A percentile compares a stretch with the other conserved stretches of the same genome.
Conservation (phyloP, 2,329 filamentous ascomycete species). For the Verticillium nonalfalfae region DNA sequence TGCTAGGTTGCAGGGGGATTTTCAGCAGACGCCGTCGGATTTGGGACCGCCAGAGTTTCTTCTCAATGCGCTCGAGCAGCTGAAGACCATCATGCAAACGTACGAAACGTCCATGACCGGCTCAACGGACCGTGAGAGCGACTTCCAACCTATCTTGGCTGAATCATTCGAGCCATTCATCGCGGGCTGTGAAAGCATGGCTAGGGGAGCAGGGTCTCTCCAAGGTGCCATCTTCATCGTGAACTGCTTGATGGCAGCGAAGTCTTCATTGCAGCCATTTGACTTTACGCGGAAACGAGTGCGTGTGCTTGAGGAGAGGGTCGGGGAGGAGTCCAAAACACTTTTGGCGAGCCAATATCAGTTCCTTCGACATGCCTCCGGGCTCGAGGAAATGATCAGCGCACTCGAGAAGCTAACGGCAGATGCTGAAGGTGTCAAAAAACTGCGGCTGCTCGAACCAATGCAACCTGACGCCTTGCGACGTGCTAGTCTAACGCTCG, state of each 20-base stretch:
- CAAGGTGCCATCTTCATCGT: constrained; percentile 62
- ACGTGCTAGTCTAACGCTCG: constrained; percentile 67
- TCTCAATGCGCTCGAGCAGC: constrained; percentile 69
- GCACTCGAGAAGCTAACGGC: constrained; percentile 37
- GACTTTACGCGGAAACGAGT: constrained; percentile 56
- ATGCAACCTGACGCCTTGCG: constrained; percentile 58
- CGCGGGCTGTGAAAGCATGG: constrained; percentile 64
- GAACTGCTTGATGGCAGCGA: constrained; percentile 62
- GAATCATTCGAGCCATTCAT: constrained; percentile 86
- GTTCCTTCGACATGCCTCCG: constrained; percentile 71
- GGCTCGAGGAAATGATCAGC: constrained; percentile 57
- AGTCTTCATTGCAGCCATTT: constrained; percentile 48
- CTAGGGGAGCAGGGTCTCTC: constrained; percentile 52
- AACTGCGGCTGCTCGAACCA: constrained; percentile 43
- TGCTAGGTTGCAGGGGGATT: constrained; percentile 65
- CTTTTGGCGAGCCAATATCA: constrained; percentile 63
- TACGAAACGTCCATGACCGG: constrained; percentile 75
- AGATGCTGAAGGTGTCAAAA: constrained; percentile 36
- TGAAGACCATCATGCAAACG: constrained; percentile 75
- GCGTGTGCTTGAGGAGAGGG: constrained; percentile 47
- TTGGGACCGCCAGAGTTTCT: constrained; percentile 76
- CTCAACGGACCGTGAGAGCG: constrained; percentile 51
- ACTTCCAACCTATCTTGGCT: constrained; percentile 68
- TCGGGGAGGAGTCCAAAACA: constrained; percentile 47
- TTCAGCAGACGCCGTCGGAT: constrained; percentile 64